Percentiles rank a stretch among this genome's conserved stretches.
phyloP scores from a whole-genome alignment of 2,329 filamentous ascomycete genomes.

The Shiraia bambusicola region DNA sequence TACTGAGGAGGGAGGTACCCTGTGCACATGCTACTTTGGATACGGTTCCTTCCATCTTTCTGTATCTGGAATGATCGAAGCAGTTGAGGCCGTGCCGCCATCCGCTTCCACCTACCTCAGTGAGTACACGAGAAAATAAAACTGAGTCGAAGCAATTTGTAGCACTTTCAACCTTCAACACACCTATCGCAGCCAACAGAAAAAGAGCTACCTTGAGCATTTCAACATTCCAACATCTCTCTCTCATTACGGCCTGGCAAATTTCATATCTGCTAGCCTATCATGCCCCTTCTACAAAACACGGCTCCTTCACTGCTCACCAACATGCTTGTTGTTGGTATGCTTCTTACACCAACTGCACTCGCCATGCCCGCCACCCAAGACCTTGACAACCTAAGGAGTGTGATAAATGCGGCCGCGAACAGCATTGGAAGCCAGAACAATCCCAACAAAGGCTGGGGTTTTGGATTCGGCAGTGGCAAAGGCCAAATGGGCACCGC shows the following conservation, averaged over 20 bases:
- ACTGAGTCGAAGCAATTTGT: neutral
- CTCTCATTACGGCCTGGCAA: conserved; percentile 5
- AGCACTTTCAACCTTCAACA: conserved; percentile 16
- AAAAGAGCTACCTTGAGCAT: conserved; percentile 7
- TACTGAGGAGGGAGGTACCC: too few relatives aligned
- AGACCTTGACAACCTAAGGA: conserved; percentile 31
- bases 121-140: too few relatives aligned
- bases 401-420: conserved; percentile 32
- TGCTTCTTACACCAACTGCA: conserved; percentile 26
- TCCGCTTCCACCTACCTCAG: too few relatives aligned
- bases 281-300: conserved; percentile 9
- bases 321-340: conserved; percentile 31
- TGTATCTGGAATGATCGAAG: conserved; percentile 10
- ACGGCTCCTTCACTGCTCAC: conserved; percentile 4
- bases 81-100: neutral
- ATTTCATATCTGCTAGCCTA: conserved; percentile 4
- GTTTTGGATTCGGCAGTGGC: conserved; percentile 17
- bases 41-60: neutral
- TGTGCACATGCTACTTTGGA: neutral
- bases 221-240: conserved; percentile 6
- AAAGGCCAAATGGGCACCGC: conserved; percentile 30
- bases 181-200: conserved; percentile 18
- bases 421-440: conserved; percentile 28
- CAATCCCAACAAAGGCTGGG: conserved; percentile 33
- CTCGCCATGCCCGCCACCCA: conserved; percentile 30